Evolutionary conservation across 805 yeast genomes (phyloP), one percentile per base, ranked within the genome.

Genomic region (Dipodascopsis uninucleata): DNA sequence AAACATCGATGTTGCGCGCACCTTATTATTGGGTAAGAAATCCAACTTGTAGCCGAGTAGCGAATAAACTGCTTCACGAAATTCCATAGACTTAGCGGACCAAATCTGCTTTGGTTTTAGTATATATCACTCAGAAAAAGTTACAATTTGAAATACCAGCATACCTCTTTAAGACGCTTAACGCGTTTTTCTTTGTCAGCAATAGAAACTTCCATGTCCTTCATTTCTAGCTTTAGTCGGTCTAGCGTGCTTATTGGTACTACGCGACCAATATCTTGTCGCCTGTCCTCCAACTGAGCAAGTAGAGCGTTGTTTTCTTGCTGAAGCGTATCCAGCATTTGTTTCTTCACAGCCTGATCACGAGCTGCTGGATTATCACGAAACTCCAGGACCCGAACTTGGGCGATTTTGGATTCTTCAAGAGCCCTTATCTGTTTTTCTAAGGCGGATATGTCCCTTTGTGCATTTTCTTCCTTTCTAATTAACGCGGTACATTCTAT

Each of bases 31-130:
- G 53, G 72, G 69, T 60, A 79, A 63, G 52, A 85, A 81, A 58
- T 85, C 94, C 20, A 87, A 66, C 36, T 76, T 74, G 62, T 77
- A 86, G 0, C 96, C 96, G 40, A 88, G 71, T 23, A 82, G 71
- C 3, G 80, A 70, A 43, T 79, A 76, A 0, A 86, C 78, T 1
- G 82, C 76, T 25, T 80, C 78, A 28, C 86, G 68, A 40, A 85
- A 81, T 58, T 85, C 89, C 25, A 72, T 64, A n/a, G 90, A 79
- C 60, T 84, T 83, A 39, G 74, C 73, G 14, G 77, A 65, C 59
- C 78, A 86, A 5, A 76, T 73, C 51, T 80, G 77, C 52, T 69
- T 75, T 16, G 74, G 60, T 22, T n/a, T n/a, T n/a, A n/a, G n/a
- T n/a, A n/a, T n/a, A n/a, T n/a, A n/a, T n/a, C 62, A 43, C 25